A percentile compares a stretch with the other conserved stretches of the same genome.
Evolutionary conservation across 225 moss, liverwort and hornwort species (phyloP).

Genomic region (Lunularia cruciata): DNA sequence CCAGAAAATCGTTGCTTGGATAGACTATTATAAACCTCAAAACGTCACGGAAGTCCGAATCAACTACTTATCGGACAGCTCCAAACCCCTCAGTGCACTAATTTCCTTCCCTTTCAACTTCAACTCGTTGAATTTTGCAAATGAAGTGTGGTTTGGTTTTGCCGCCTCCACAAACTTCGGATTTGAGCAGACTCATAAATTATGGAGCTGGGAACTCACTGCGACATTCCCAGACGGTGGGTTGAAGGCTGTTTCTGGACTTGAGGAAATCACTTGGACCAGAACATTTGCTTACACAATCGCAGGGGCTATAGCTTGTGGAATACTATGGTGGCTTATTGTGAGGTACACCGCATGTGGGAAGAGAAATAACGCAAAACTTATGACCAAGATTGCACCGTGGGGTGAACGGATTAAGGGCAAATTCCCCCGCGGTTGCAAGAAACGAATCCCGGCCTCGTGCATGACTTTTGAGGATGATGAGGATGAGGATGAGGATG

Average conservation of each 20-base stretch:
- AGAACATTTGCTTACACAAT: not conserved
- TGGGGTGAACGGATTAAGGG: no score
- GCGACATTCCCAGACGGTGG: not conserved
- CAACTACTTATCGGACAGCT: not conserved
- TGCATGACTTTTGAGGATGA: no score
- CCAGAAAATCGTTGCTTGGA: slow-evolving; percentile 3
- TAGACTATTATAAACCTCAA: not conserved
- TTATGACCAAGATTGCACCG: not conserved
- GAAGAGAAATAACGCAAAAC: not conserved
- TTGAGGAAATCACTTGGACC: not conserved
- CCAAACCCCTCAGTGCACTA: not conserved
- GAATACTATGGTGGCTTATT: not conserved
- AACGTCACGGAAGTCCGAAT: slow-evolving; percentile 1
- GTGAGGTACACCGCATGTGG: not conserved
- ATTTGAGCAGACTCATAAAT: slow-evolving; percentile 4
- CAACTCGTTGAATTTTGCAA: not conserved
- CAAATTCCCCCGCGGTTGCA: not conserved
- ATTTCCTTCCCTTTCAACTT: not conserved
- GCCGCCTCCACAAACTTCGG: not conserved
- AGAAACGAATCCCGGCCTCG: no score
- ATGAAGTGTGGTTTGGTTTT: not conserved
- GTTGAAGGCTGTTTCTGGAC: not conserved
- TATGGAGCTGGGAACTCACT: not conserved
- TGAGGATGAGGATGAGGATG: not conserved
- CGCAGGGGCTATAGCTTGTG: not conserved